phyloP scores from a whole-genome alignment of 1,284 basidiomycete species.

The Pisolithus thermaeus region DNA sequence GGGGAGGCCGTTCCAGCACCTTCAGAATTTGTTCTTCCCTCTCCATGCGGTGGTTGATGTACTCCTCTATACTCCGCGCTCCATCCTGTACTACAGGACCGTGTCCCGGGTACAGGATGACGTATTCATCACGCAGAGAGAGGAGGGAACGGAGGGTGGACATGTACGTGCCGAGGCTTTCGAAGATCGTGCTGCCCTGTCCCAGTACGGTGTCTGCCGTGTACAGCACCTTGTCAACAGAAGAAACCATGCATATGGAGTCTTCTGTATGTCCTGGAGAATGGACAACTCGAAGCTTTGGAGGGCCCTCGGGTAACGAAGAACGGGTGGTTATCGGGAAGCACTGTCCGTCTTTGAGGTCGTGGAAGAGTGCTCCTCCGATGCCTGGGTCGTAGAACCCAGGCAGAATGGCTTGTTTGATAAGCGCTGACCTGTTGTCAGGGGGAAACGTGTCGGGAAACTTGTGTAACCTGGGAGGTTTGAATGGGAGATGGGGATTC shows the following conservation, averaged over 20 bases:
- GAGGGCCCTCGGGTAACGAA: slow-evolving; percentile 2
- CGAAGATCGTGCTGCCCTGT: slow-evolving; percentile 87
- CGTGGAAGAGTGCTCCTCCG: slow-evolving; percentile 43
- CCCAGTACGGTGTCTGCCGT: slow-evolving; percentile 92
- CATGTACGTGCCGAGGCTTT: slow-evolving; percentile 76
- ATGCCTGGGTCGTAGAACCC: slow-evolving; percentile 41
- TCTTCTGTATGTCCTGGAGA: slow-evolving; percentile 92
- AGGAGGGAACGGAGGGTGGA: slow-evolving; percentile 61
- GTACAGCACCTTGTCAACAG: slow-evolving; percentile 64
- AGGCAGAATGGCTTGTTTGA: slow-evolving; percentile 39
- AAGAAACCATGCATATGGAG: slow-evolving; percentile 70
- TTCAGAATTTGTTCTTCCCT: slow-evolving; percentile 78
- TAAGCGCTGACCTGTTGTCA: slow-evolving; percentile 33
- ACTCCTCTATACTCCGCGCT: slow-evolving; percentile 55
- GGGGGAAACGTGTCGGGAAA: slow-evolving; percentile 37
- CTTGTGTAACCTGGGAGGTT: slow-evolving; percentile 69
- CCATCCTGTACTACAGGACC: slow-evolving; percentile 71
- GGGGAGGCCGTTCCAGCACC: slow-evolving; percentile 40
- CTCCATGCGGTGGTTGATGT: slow-evolving; percentile 78
- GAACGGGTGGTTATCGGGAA: slow-evolving; percentile 30
- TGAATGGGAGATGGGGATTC: slow-evolving; percentile 40
- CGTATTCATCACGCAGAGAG: slow-evolving; percentile 37
- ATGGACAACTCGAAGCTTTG: slow-evolving; percentile 60
- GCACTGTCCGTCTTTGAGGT: slow-evolving; percentile 49
- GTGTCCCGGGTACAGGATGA: slow-evolving; percentile 78